Base-by-base conservation (phyloP, 1,139 yeast genomes). In the Suhomyces terraborum region DNA sequence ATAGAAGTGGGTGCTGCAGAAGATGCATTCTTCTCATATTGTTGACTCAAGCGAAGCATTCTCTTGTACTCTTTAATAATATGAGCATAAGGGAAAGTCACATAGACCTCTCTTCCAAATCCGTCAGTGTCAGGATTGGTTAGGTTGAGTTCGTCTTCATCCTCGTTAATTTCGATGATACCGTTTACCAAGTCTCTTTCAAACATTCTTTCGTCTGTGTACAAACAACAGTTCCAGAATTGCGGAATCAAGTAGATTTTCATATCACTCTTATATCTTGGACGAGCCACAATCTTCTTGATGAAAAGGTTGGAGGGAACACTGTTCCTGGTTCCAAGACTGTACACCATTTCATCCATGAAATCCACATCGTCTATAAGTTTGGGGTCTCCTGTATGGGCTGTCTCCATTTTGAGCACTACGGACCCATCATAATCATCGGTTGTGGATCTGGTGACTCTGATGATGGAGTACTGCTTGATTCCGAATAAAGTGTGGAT, bases 391-490 rank as follows among this genome's bases (percentile, higher is more conserved):
- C 83, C 82, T 0, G 81, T 79, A 44, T 61, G 67, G 0, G 80
- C 79, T 1, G 82, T 74, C 53, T 78, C 84, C 38, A 78, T 59
- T 50, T 78, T 78, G 32, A 78, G 58, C 4, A 77, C 61, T 6
- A 71, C 65, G 9, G 80, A 69, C 1, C 81, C 80, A 18, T 77
- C 79, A 28, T 59, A 58, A 46, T 75, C 80, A 26, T 67, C 66
- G 5, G 80, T 75, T 6, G 82, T 77, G 1, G 81, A 77, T 43
- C 82, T 60, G 1, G 83, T 77, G 5, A 78, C 75, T 41, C 84
- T 59, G 6, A 78, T 64, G 20, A 78, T 52, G 0, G 80, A 66
- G 52, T 66, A 78, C 12, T 70, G 67, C 6, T 58, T 56, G 7
- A 66, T 39, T 1, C 69, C 69, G 52, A 77, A 78, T 8, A 76